Evolutionary conservation across 352 stramenopile genomes (phyloP).

Genomic region (Blastocystis sp.): DNA sequence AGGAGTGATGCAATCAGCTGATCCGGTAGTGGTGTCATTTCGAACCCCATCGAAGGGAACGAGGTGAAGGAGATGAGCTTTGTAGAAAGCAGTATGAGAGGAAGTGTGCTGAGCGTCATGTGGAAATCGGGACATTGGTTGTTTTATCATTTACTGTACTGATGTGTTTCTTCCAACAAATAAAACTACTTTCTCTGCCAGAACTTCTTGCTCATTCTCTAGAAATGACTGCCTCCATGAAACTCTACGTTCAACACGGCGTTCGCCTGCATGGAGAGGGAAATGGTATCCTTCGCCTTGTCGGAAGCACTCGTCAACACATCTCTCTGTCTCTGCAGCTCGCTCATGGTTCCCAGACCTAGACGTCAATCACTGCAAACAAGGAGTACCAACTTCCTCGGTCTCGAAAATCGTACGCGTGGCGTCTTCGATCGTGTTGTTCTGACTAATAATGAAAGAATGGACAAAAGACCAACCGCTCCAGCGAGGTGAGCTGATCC

Average conservation of each 20-base stretch:
- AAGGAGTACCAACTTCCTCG: neutral
- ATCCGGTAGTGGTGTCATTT: slow-evolving; percentile 9
- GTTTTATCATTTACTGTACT: slow-evolving; percentile 50
- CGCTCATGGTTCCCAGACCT: slow-evolving; percentile 54
- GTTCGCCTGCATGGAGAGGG: slow-evolving; percentile 47
- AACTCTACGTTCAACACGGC: slow-evolving; percentile 16
- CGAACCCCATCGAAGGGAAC: neutral
- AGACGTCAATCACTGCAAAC: neutral
- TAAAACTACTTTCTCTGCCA: slow-evolving; percentile 38
- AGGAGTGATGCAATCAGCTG: neutral
- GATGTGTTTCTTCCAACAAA: slow-evolving; percentile 20
- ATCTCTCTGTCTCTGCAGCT: slow-evolving; percentile 53
- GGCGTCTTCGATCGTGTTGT: slow-evolving; percentile 54
- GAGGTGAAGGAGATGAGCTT: slow-evolving; percentile 1
- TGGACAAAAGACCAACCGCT: neutral
- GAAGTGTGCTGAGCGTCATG: slow-evolving; percentile 7
- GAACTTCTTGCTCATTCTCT: slow-evolving; percentile 57
- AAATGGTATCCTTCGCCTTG: slow-evolving; percentile 54
- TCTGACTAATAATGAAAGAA: slow-evolving; percentile 27
- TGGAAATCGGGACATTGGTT: slow-evolving; percentile 25
- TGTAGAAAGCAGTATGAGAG: neutral
- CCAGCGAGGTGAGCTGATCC: slow-evolving; percentile 16
- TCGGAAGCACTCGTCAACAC: slow-evolving; percentile 42
- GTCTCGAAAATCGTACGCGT: slow-evolving; percentile 53
- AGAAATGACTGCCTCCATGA: neutral